These are phyloP conservation scores for Berberis thunbergii DNA, from an alignment of 164 flowering plant genomes.

Conservation along the genomic window DNA sequence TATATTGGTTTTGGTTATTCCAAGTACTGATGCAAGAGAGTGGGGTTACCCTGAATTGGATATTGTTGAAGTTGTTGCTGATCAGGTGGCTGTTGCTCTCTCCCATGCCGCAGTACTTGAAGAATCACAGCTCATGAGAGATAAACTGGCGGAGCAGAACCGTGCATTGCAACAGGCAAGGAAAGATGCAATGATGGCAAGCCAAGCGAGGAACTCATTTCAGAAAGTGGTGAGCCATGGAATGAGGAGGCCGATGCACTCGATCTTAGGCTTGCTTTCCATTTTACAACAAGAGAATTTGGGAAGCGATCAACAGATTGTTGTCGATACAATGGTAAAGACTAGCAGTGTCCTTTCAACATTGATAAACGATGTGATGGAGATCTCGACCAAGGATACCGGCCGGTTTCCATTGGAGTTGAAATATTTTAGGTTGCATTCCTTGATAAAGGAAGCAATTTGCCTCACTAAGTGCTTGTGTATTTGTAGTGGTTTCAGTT, in stretches of 20 bases:
- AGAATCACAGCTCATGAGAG: constrained; percentile 86
- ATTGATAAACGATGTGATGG: constrained; percentile 74
- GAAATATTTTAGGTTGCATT: constrained; percentile 46
- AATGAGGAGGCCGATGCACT: constrained; percentile 86
- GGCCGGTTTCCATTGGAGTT: constrained; percentile 54
- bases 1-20: constrained; percentile 74
- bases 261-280: constrained; percentile 71
- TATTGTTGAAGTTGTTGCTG: constrained; percentile 87
- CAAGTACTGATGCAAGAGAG: constrained; percentile 35
- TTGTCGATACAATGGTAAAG: constrained; percentile 63
- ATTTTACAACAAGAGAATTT: constrained; percentile 51
- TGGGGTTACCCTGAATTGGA: constrained; percentile 77
- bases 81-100: constrained; percentile 94
- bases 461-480: constrained; percentile 73
- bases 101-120: constrained; percentile 93
- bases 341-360: constrained; percentile 63
- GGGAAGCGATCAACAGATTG: constrained; percentile 38
- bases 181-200: constrained; percentile 80
- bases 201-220: constrained; percentile 71
- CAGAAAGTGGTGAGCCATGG: constrained; percentile 87
- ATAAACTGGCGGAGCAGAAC: constrained; percentile 67
- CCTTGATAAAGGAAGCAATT: constrained; percentile 66
- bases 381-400: constrained; percentile 41
- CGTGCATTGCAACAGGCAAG: constrained; percentile 73
- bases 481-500: constrained; percentile 41